A percentile compares a stretch with the other conserved stretches of the same genome.
Evolutionary conservation across 1,284 basidiomycete species (phyloP).

Genomic region (Cutaneotrichosporon mucoides): DNA sequence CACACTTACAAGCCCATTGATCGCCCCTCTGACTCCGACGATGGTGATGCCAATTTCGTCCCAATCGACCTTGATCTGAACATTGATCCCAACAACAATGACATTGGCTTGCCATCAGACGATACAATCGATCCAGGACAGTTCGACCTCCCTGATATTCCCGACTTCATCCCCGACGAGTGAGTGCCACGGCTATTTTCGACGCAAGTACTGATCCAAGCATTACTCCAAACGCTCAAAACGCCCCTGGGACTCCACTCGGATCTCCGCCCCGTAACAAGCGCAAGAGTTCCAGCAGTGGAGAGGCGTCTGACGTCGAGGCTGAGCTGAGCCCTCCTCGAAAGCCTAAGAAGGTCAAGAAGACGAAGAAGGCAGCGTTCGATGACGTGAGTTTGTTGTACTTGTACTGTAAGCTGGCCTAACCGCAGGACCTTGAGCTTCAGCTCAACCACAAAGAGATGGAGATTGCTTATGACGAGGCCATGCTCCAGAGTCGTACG

Average conservation of each 20-base stretch:
- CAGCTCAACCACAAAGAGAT: conserved; percentile 11
- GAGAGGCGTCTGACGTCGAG: conserved; percentile 1
- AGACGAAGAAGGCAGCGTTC: not conserved
- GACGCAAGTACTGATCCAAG: too few species aligned
- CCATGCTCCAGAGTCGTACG: conserved; percentile 18
- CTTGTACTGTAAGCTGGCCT: not conserved
- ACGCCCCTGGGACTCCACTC: not conserved
- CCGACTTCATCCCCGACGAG: not conserved
- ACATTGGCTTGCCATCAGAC: not conserved
- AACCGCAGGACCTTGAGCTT: conserved; percentile 6
- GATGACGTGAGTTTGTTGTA: not conserved
- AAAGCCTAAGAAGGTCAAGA: not conserved
- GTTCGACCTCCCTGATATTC: not conserved
- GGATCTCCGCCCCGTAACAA: not conserved
- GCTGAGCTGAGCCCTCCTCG: not conserved
- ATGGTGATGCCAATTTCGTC: too few species aligned
- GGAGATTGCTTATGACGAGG: conserved; percentile 12
- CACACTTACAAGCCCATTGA: not conserved
- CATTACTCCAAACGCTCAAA: not conserved
- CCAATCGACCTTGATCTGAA: not conserved
- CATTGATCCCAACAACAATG: not conserved
- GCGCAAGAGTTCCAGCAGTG: not conserved
- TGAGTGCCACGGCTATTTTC: too few species aligned
- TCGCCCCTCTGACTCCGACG: too few species aligned
- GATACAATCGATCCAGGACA: not conserved